phyloP scores from a whole-genome alignment of 352 stramenopile genomes.

The Globisporangium canariense region DNA sequence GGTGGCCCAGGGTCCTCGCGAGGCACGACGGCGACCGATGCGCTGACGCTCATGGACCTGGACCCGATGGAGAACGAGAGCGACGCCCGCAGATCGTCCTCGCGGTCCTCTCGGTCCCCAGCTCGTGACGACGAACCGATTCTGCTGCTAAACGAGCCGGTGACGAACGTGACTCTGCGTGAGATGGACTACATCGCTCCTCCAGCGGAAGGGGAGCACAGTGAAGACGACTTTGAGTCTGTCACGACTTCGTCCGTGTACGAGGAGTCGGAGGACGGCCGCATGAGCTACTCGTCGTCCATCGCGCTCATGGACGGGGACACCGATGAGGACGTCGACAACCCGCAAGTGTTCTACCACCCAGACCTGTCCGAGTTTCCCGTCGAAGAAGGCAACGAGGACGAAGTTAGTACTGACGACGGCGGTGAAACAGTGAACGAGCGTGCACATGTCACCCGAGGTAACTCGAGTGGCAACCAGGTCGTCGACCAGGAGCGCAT shows the following conservation, averaged over 20 bases:
- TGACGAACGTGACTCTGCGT: constrained; percentile 35
- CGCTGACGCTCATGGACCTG: constrained; percentile 43
- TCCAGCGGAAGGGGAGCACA: constrained; percentile 10
- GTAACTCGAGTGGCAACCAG: not conserved
- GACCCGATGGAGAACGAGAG: constrained; percentile 14
- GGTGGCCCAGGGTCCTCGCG: constrained; percentile 9
- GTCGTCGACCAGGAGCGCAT: constrained; percentile 8
- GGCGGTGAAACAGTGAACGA: not conserved
- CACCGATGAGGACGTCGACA: constrained; percentile 24
- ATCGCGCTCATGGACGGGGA: constrained; percentile 54
- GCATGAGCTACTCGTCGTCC: constrained; percentile 45
- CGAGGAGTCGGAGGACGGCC: constrained; percentile 24
- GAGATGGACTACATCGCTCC: constrained; percentile 44
- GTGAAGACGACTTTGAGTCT: constrained; percentile 23
- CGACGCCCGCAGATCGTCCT: not conserved
- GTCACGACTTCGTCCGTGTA: constrained; percentile 31
- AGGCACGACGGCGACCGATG: constrained; percentile 36
- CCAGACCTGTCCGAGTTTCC: constrained; percentile 18
- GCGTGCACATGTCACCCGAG: not conserved
- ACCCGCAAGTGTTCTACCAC: constrained; percentile 15
- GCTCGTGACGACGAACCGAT: constrained; percentile 26
- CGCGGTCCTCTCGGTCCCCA: not conserved
- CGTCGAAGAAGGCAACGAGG: constrained; percentile 28
- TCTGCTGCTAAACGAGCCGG: constrained; percentile 41
- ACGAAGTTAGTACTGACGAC: constrained; percentile 22